Conservation (phyloP, 169 alveolate genomes). For the Cryptosporidium ryanae region DNA sequence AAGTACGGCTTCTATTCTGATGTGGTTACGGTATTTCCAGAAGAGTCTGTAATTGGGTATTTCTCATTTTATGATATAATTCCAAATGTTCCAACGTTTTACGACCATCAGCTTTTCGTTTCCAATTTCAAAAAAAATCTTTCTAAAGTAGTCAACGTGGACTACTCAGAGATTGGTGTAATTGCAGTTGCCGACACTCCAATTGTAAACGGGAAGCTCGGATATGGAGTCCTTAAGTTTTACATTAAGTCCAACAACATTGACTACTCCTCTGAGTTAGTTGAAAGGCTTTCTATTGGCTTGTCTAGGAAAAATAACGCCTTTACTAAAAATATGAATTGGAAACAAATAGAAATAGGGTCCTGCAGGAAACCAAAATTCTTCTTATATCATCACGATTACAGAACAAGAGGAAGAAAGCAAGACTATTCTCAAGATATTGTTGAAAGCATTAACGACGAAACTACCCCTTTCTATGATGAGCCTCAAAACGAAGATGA, state of each 20-base stretch:
- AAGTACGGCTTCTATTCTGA: slow-evolving; percentile 52
- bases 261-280: slow-evolving; percentile 1
- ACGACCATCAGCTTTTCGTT: slow-evolving; percentile 54
- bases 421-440: not conserved
- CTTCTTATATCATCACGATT: slow-evolving; percentile 19
- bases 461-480: slow-evolving; percentile 17
- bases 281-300: slow-evolving; percentile 6
- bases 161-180: slow-evolving; percentile 24
- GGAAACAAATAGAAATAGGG: slow-evolving; percentile 68
- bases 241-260: slow-evolving; percentile 21
- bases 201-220: slow-evolving; percentile 9
- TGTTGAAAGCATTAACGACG: not conserved
- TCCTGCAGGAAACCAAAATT: slow-evolving; percentile 40
- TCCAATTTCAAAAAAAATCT: slow-evolving; percentile 10
- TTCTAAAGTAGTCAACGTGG: not conserved
- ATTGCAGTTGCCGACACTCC: slow-evolving; percentile 74
- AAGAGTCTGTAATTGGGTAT: slow-evolving; percentile 37
- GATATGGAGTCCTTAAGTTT: slow-evolving; percentile 60
- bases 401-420: not conserved
- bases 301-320: slow-evolving; percentile 3
- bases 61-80: slow-evolving; percentile 41
- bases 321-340: slow-evolving; percentile 12
- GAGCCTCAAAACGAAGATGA: not conserved
- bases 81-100: slow-evolving; percentile 38
- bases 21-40: slow-evolving; percentile 19